Percentiles rank a stretch among this genome's conserved stretches.
Evolutionary conservation across 1,139 yeast species (phyloP).

Genomic region (Blastobotrys persicus): DNA sequence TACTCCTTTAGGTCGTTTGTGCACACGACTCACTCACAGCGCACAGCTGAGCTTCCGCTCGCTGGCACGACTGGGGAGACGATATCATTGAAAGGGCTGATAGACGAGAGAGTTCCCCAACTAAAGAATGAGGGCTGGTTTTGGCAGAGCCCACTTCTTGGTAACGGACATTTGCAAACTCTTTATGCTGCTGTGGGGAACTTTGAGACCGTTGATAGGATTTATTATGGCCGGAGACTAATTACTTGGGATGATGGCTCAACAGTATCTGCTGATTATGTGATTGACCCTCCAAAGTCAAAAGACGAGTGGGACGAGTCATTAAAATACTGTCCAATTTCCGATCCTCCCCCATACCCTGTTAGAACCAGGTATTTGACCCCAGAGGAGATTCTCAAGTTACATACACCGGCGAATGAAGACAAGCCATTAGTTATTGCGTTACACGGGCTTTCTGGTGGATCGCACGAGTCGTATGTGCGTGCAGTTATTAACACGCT

Average conservation of each 20-base stretch:
- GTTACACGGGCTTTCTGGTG: slow-evolving; percentile 87
- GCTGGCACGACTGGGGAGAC: slow-evolving; percentile 24
- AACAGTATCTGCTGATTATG: slow-evolving; percentile 76
- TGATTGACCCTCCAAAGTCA: slow-evolving; percentile 49
- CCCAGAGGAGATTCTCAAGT: slow-evolving; percentile 45
- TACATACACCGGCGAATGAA: slow-evolving; percentile 36
- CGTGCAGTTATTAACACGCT: slow-evolving; percentile 47
- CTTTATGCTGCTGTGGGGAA: slow-evolving; percentile 59
- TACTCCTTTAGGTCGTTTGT: slow-evolving; percentile 18
- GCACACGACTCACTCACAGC: slow-evolving; percentile 19
- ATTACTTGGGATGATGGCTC: slow-evolving; percentile 58
- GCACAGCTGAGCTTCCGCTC: slow-evolving; percentile 40
- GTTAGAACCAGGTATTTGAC: slow-evolving; percentile 73
- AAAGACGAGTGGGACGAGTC: slow-evolving; percentile 48
- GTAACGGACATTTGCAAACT: slow-evolving; percentile 77
- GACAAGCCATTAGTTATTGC: slow-evolving; percentile 65
- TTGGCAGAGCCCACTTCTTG: slow-evolving; percentile 60
- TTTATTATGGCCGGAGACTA: slow-evolving; percentile 76
- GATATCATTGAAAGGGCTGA: slow-evolving; percentile 42
- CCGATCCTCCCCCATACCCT: slow-evolving; percentile 71
- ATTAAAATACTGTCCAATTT: slow-evolving; percentile 56
- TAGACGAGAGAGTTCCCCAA: slow-evolving; percentile 46
- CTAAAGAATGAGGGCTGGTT: slow-evolving; percentile 47
- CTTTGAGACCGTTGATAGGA: slow-evolving; percentile 50
- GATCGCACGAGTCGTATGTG: slow-evolving; percentile 85